Percentiles rank a stretch among this genome's conserved stretches.
Conservation (phyloP, 78 protist species). For the Guillardia theta region DNA sequence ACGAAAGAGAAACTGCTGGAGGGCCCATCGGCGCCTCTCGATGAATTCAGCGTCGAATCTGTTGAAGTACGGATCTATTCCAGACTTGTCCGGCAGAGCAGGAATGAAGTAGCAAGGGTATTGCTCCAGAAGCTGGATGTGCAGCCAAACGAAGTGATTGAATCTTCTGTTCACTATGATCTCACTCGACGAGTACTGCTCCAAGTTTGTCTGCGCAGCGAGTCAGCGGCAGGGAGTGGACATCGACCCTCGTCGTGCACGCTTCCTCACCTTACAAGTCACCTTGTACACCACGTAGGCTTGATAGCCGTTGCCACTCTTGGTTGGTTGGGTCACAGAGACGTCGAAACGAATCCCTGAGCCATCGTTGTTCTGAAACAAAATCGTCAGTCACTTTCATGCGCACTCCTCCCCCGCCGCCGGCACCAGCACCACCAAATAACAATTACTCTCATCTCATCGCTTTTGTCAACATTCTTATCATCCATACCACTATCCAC, state of each 20-base stretch:
- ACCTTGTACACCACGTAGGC: background rate
- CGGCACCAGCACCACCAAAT: too few species aligned
- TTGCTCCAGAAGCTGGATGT: background rate
- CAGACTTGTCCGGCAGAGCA: background rate
- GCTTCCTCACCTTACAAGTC: background rate
- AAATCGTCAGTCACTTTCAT: too few species aligned
- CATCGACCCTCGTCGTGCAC: background rate
- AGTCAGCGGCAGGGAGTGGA: background rate
- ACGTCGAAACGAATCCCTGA: too few species aligned
- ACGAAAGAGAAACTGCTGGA: background rate
- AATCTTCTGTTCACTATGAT: background rate
- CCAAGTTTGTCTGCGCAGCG: background rate
- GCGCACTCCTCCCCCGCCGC: too few species aligned
- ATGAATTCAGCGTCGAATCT: background rate
- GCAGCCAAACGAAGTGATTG: slow-evolving; percentile 8
- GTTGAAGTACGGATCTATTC: background rate
- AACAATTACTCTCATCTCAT: too few species aligned
- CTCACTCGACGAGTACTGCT: background rate
- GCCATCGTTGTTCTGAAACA: too few species aligned
- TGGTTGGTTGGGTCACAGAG: background rate
- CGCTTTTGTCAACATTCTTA: too few species aligned
- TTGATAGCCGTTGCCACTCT: background rate
- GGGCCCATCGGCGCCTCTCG: background rate
- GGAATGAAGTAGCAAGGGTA: slow-evolving; percentile 35
- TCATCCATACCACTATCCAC: too few species aligned